Evolutionary conservation across 768 basidiomycete genomes (phyloP).

Genomic region (Amanita fuliginea): DNA sequence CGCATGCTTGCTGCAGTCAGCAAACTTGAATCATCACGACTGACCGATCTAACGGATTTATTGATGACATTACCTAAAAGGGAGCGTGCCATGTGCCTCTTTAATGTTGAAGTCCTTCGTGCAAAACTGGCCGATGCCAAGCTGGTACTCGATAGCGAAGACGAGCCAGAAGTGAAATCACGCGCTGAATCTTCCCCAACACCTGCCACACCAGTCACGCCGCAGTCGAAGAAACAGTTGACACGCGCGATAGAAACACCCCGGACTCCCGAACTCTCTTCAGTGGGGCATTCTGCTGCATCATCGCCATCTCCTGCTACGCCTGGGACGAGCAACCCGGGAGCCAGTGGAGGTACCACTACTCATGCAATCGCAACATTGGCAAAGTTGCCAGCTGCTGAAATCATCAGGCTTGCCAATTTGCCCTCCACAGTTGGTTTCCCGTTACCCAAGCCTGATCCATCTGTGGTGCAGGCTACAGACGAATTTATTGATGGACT

Average conservation of each 20-base stretch:
- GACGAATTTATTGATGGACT: slow-evolving; percentile 63
- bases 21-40: slow-evolving; percentile 49
- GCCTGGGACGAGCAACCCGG: slow-evolving; percentile 6
- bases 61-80: slow-evolving; percentile 82
- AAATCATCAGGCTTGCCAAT: slow-evolving; percentile 60
- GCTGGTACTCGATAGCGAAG: slow-evolving; percentile 66
- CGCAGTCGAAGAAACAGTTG: slow-evolving; percentile 48
- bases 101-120: slow-evolving; percentile 72
- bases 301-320: slow-evolving; percentile 53
- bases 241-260: slow-evolving; percentile 40
- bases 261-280: slow-evolving; percentile 68
- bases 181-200: slow-evolving; percentile 12
- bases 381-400: slow-evolving; percentile 60
- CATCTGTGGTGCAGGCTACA: slow-evolving; percentile 54
- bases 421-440: slow-evolving; percentile 38
- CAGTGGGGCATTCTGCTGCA: slow-evolving; percentile 59
- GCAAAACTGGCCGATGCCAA: slow-evolving; percentile 76
- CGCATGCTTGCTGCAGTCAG: slow-evolving; percentile 58
- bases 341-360: slow-evolving; percentile 11
- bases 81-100: slow-evolving; percentile 85
- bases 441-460: slow-evolving; percentile 61
- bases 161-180: slow-evolving; percentile 36
- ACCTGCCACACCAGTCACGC: slow-evolving; percentile 38
- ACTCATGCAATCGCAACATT: slow-evolving; percentile 60
- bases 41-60: slow-evolving; percentile 61